Base-by-base conservation (phyloP, 78 protist genomes). In the Dictyostelium capitatum region DNA sequence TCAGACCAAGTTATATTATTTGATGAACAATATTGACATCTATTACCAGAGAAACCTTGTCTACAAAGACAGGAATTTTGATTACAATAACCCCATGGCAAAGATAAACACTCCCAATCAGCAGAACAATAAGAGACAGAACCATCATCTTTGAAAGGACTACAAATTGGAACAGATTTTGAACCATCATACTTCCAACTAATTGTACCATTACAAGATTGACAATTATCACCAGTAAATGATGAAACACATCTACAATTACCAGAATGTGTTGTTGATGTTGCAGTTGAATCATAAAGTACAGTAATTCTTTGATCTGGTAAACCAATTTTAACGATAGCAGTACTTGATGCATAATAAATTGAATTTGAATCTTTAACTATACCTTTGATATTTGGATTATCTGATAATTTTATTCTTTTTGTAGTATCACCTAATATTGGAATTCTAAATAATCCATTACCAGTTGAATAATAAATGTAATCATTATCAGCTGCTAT, bases 381-480 rank as follows among this genome's bases (percentile, higher is more conserved):
- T 4, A 65, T 65, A 32, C 74, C 74, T 65, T 65, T 65, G 30
- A 65, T 65, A 65, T 65, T 65, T 65, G 74, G 74, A 65, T 65
- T 65, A 32, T 65, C 74, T 0, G 74, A 65, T 65, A 65, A 65
- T 65, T 65, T 65, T 5, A 30, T 30, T 65, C 74, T 65, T 15
- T 65, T 25, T 4, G 25, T 30, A 30, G 30, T 23, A 65, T 65
- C 74, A 37, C 1, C 43, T 28, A 28, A 12, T 23, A 65, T 65
- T 65, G 74, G 74, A 11, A 65, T 47, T 65, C 74, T 65, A 15
- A 65, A 65, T 15, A 65, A 15, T 28, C 74, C 74, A 30, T 65
- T 65, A 15, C 46, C 20, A 30, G 74, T 65, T 30, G 48, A 30
- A 65, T 65, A 65, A 65, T 15, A 65, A 37, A 65, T 28, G 32